Percentiles rank a stretch among this genome's conserved stretches.
Evolutionary conservation across 345 rosid species (phyloP).

Genomic region (Arabidopsis suecica): DNA sequence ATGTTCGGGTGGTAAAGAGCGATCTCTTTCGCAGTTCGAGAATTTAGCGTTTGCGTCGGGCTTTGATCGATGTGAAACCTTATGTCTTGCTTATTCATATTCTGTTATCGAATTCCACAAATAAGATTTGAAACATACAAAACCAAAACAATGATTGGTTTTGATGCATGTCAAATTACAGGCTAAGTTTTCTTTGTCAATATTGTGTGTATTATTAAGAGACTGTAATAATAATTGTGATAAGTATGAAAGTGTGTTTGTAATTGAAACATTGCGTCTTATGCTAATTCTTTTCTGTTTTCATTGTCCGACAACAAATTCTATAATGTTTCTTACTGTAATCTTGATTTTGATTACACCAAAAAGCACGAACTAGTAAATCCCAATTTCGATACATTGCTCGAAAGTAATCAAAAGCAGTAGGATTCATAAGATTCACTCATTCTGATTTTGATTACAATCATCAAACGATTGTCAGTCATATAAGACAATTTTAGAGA

Average conservation of each 20-base stretch:
- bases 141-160: neutral
- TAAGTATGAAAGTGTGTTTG: neutral
- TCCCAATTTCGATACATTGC: neutral
- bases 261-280: neutral
- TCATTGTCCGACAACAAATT: neutral
- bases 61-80: slow-evolving; percentile 36
- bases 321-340: neutral
- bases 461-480: neutral
- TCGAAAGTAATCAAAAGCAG: neutral
- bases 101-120: slow-evolving; percentile 24
- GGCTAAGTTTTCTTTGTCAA: neutral
- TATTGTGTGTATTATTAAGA: neutral
- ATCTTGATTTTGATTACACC: neutral
- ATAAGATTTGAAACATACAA: neutral
- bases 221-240: neutral
- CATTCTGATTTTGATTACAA: neutral
- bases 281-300: neutral
- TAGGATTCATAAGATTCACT: neutral
- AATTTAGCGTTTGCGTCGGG: slow-evolving; percentile 47
- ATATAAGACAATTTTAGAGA: neutral
- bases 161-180: neutral
- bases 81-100: neutral
- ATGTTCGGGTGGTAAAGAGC: slow-evolving; percentile 53
- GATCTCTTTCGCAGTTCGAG: slow-evolving; percentile 45
- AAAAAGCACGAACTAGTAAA: neutral